phyloP scores from a whole-genome alignment of 345 rosid genomes.

The Dovyalis caffra region DNA sequence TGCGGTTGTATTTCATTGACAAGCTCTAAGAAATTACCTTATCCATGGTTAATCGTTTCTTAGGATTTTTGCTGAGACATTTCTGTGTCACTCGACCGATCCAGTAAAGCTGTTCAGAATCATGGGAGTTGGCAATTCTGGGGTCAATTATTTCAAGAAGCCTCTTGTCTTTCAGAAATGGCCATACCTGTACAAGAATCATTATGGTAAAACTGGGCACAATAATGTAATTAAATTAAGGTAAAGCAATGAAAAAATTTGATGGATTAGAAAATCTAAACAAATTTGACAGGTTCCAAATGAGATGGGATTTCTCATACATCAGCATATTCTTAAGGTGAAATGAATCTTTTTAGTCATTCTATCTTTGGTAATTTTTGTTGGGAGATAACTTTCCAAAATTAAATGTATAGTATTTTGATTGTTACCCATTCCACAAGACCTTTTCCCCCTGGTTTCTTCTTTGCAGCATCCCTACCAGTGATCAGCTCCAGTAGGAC shows the following conservation, averaged over 20 bases:
- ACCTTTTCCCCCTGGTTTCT: conserved; percentile 8
- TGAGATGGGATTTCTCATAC: no score
- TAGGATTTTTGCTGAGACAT: conserved; percentile 32
- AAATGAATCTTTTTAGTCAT: background rate
- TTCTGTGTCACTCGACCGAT: conserved; percentile 28
- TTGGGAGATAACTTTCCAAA: background rate
- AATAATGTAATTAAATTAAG: no score
- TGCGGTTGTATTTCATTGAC: background rate
- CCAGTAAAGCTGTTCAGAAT: conserved; percentile 33
- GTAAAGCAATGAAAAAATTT: no score
- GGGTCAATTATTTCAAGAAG: conserved; percentile 27
- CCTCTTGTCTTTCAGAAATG: conserved; percentile 31
- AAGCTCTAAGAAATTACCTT: conserved; percentile 21
- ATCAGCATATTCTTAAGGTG: no score
- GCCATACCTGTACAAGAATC: conserved; percentile 31
- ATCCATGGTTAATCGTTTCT: conserved; percentile 35
- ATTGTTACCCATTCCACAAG: conserved; percentile 34
- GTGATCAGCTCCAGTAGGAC: conserved; percentile 44
- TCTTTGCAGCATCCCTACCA: conserved; percentile 22
- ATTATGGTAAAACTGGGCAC: no score
- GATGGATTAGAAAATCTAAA: no score
- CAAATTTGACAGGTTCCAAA: no score
- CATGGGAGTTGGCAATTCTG: conserved; percentile 23
- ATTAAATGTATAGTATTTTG: background rate
- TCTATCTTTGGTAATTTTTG: no score